These are phyloP conservation scores for Claviceps maximensis DNA, from an alignment of 2,329 filamentous ascomycete genomes.

Conservation along the genomic window DNA sequence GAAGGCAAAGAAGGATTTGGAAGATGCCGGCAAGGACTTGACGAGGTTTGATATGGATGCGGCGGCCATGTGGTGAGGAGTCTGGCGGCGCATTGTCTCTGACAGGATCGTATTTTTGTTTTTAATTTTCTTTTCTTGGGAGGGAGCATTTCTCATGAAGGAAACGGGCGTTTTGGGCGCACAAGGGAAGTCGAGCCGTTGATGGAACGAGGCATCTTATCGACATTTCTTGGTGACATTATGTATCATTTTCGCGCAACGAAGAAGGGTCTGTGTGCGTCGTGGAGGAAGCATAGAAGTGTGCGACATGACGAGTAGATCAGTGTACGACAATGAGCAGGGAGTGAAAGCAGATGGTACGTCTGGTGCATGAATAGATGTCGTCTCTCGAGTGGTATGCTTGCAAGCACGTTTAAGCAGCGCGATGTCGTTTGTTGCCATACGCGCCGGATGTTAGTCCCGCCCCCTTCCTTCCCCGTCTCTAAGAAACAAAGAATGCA, in stretches of 20 bases:
- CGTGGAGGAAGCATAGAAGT: no score
- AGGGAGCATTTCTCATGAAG: background rate
- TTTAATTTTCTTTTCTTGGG: background rate
- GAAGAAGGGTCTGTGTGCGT: background rate
- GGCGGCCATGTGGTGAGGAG: constrained; percentile 43
- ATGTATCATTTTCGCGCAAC: background rate
- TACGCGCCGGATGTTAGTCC: no score
- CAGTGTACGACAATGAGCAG: no score
- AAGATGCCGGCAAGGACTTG: constrained; percentile 86
- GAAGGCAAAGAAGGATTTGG: constrained; percentile 99
- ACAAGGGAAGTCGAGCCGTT: background rate
- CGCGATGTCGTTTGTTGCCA: no score
- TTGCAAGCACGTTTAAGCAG: no score
- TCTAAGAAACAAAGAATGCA: no score
- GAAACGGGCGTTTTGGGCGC: background rate
- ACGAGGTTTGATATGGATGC: constrained; percentile 78
- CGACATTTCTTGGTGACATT: background rate
- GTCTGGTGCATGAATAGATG: no score
- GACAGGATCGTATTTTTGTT: no score
- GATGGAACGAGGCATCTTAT: background rate
- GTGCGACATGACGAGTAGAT: no score
- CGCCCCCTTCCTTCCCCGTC: no score
- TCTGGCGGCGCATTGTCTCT: background rate
- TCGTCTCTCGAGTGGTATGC: no score
- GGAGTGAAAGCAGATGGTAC: no score